These are phyloP conservation scores for Collybia sp. DNA, from an alignment of 768 basidiomycete species.

Conservation along the genomic window DNA sequence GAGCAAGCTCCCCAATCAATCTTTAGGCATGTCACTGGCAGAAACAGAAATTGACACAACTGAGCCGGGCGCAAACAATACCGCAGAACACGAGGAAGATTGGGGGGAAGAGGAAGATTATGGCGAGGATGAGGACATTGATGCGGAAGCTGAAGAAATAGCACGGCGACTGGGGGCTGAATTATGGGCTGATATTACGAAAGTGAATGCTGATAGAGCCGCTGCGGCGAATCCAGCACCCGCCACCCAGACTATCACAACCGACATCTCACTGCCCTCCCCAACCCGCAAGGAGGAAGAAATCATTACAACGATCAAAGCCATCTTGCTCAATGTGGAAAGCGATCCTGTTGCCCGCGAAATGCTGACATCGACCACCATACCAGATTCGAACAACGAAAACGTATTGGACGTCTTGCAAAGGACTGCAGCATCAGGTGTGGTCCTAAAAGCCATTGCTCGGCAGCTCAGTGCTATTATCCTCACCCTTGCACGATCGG, in stretches of 20 bases:
- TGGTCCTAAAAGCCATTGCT: constrained; percentile 49
- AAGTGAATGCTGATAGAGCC: constrained; percentile 43
- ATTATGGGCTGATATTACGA: constrained; percentile 72
- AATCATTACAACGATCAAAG: constrained; percentile 59
- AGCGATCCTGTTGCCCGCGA: constrained; percentile 52
- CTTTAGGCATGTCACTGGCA: no score
- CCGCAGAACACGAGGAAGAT: constrained; percentile 18
- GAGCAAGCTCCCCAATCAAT: no score
- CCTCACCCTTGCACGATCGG: constrained; percentile 63
- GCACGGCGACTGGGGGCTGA: constrained; percentile 72
- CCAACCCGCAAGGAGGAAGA: constrained; percentile 47
- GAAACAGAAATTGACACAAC: constrained; percentile 5
- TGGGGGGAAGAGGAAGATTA: constrained; percentile 43
- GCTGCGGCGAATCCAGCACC: constrained; percentile 3
- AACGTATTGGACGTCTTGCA: constrained; percentile 56
- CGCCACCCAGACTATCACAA: constrained; percentile 6
- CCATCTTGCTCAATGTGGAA: constrained; percentile 53
- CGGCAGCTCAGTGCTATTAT: constrained; percentile 55
- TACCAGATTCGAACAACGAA: constrained; percentile 42
- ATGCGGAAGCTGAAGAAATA: constrained; percentile 72
- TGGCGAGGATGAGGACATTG: constrained; percentile 57
- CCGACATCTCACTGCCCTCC: neutral
- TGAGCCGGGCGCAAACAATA: constrained; percentile 1
- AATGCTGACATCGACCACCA: constrained; percentile 43
- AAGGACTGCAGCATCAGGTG: constrained; percentile 39